Percentiles rank a stretch among this genome's conserved stretches.
phyloP scores from a whole-genome alignment of 2,329 filamentous ascomycete genomes.

The Fusarium sororula region DNA sequence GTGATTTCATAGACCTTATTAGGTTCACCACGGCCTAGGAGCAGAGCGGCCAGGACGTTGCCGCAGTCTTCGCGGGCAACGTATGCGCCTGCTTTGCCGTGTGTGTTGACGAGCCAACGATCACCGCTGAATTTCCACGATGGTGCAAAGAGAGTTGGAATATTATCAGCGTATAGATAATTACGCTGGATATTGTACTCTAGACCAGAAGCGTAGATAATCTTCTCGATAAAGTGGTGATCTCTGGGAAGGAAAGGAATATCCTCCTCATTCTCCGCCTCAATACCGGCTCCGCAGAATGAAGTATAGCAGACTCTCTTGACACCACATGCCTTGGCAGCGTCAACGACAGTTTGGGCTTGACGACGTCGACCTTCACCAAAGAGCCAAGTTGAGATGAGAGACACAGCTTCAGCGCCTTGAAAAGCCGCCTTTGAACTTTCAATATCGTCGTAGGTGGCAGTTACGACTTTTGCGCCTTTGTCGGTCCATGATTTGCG shows the following conservation, averaged over 20 bases:
- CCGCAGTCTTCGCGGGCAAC: slow-evolving; percentile 38
- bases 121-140: slow-evolving; percentile 40
- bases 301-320: slow-evolving; percentile 40
- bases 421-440: slow-evolving; percentile 37
- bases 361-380: slow-evolving; percentile 35
- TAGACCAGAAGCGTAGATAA: slow-evolving; percentile 34
- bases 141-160: slow-evolving; percentile 31
- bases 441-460: slow-evolving; percentile 36
- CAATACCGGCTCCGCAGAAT: slow-evolving; percentile 35
- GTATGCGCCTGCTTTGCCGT: slow-evolving; percentile 35
- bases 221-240: slow-evolving; percentile 37
- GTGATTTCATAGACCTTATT: slow-evolving; percentile 39
- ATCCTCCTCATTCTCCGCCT: slow-evolving; percentile 39
- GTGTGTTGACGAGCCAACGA: slow-evolving; percentile 34
- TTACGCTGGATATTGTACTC: slow-evolving; percentile 39
- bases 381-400: slow-evolving; percentile 40
- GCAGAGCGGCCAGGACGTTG: slow-evolving; percentile 28
- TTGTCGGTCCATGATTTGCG: slow-evolving; percentile 32
- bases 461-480: slow-evolving; percentile 30
- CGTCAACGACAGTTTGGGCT: slow-evolving; percentile 32
- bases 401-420: slow-evolving; percentile 37
- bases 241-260: slow-evolving; percentile 39
- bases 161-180: slow-evolving; percentile 38
- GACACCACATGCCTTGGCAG: slow-evolving; percentile 36
- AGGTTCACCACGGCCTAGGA: slow-evolving; percentile 31